phyloP scores from a whole-genome alignment of 2,329 filamentous ascomycete species.

The Pseudopyrenochaeta lycopersici region DNA sequence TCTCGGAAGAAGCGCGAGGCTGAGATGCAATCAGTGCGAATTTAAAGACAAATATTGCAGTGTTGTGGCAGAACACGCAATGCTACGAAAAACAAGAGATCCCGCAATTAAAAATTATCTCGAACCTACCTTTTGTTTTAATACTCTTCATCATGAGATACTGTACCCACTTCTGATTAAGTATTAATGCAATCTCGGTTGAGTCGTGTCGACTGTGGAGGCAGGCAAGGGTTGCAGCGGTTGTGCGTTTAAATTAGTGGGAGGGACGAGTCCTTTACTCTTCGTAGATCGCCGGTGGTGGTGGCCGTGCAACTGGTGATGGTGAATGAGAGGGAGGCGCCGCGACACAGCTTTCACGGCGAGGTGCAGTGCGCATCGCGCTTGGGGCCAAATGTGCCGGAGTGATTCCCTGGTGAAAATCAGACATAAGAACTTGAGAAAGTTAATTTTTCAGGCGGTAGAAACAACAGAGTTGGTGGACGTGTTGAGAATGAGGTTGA shows the following conservation, averaged over 20 bases:
- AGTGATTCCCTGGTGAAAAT: neutral
- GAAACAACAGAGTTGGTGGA: too few relatives aligned
- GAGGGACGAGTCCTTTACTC: neutral
- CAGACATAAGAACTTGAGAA: too few relatives aligned
- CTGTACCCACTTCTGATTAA: neutral
- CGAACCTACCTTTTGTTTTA: conserved; percentile 27
- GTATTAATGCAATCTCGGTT: neutral
- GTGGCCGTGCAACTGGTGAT: neutral
- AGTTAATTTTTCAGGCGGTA: too few relatives aligned
- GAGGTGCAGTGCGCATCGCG: neutral
- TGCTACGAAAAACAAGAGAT: too few relatives aligned
- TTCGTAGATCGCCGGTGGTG: neutral
- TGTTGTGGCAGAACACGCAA: neutral
- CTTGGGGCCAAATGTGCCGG: conserved; percentile 1
- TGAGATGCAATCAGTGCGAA: conserved; percentile 1
- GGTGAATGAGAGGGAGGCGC: neutral
- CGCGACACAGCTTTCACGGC: neutral
- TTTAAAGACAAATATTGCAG: neutral
- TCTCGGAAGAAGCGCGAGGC: conserved; percentile 34
- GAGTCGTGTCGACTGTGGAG: neutral
- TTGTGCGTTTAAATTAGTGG: neutral
- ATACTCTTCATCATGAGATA: conserved; percentile 26
- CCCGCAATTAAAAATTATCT: too few relatives aligned
- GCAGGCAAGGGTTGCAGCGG: neutral
- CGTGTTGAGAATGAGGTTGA: conserved; percentile 4